Conservation (phyloP, 1,284 basidiomycete genomes). For the Caloboletus inedulis region DNA sequence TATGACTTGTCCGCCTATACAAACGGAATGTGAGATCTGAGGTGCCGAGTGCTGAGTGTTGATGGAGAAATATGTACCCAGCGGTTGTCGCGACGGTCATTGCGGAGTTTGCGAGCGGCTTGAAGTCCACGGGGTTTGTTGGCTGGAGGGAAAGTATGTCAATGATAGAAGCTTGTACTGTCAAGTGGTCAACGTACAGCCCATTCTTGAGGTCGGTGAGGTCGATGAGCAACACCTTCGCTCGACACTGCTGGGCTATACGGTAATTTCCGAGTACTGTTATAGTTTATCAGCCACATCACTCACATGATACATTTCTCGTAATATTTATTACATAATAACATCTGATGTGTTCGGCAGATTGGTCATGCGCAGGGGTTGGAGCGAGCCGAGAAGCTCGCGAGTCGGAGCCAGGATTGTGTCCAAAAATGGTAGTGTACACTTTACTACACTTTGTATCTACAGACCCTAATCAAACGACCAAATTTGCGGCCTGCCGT, state of each 20-base stretch:
- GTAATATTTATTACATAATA: neutral
- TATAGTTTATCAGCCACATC: conserved; percentile 38
- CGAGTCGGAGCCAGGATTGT: no score
- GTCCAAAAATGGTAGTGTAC: no score
- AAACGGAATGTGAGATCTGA: conserved; percentile 12
- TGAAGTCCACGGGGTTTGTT: conserved; percentile 99
- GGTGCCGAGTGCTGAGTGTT: conserved; percentile 1
- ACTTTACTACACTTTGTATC: no score
- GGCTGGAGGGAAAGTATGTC: conserved; percentile 43
- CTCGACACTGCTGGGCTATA: conserved; percentile 5
- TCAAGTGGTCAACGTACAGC: conserved; percentile 58
- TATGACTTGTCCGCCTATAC: conserved; percentile 93
- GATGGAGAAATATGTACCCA: conserved; percentile 64
- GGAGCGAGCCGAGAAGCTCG: no score
- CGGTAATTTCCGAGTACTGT: conserved; percentile 32
- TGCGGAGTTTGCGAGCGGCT: conserved; percentile 98
- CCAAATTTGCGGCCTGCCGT: no score
- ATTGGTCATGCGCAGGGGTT: no score
- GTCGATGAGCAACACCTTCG: conserved; percentile 32
- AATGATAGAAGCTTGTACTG: conserved; percentile 4
- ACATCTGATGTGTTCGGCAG: no score
- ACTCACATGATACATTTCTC: neutral
- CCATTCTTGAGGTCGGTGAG: conserved; percentile 68
- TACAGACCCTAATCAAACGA: no score
- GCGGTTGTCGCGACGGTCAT: conserved; percentile 92